Percentiles rank a stretch among this genome's conserved stretches.
These are phyloP conservation scores for Chrysophaeum taylorii DNA, from an alignment of 352 stramenopile species.

Conservation along the genomic window DNA sequence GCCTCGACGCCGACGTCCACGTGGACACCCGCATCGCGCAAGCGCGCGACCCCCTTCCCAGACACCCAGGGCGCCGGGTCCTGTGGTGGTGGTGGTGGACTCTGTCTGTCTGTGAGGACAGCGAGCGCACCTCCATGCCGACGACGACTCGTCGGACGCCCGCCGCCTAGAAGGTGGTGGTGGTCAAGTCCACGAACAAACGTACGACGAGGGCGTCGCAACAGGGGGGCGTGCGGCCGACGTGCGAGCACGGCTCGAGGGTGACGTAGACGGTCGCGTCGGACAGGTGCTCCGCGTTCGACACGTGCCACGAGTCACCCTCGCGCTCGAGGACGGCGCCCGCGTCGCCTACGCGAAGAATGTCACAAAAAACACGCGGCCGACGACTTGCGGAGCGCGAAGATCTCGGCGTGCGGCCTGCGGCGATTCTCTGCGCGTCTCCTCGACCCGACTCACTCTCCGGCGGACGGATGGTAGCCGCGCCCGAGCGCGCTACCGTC, in stretches of 20 bases:
- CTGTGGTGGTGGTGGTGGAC: not conserved
- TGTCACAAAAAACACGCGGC: not conserved
- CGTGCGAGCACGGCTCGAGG: slow-evolving; percentile 68
- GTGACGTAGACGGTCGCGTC: slow-evolving; percentile 66
- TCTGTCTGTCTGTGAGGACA: not conserved
- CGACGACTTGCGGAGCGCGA: slow-evolving; percentile 52
- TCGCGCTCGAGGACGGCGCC: slow-evolving; percentile 31
- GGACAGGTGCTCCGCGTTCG: slow-evolving; percentile 23
- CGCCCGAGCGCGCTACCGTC: slow-evolving; percentile 45
- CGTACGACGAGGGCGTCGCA: slow-evolving; percentile 41
- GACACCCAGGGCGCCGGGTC: slow-evolving; percentile 34
- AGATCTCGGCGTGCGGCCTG: slow-evolving; percentile 64
- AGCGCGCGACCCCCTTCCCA: slow-evolving; percentile 29
- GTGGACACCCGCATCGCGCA: slow-evolving; percentile 26
- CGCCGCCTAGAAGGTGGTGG: not conserved
- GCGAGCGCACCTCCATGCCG: too few species aligned
- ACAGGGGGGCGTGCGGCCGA: slow-evolving; percentile 62
- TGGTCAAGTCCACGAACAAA: slow-evolving; percentile 16
- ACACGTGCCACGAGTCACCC: slow-evolving; percentile 3
- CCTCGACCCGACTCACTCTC: too few species aligned
- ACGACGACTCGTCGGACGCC: not conserved
- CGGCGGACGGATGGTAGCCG: slow-evolving; percentile 60
- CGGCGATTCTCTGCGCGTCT: too few species aligned
- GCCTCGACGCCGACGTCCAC: slow-evolving; percentile 22
- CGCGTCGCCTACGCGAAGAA: slow-evolving; percentile 31